These are phyloP conservation scores for Pleurotus salmoneostramineus DNA, from an alignment of 768 basidiomycete genomes.

Conservation along the genomic window DNA sequence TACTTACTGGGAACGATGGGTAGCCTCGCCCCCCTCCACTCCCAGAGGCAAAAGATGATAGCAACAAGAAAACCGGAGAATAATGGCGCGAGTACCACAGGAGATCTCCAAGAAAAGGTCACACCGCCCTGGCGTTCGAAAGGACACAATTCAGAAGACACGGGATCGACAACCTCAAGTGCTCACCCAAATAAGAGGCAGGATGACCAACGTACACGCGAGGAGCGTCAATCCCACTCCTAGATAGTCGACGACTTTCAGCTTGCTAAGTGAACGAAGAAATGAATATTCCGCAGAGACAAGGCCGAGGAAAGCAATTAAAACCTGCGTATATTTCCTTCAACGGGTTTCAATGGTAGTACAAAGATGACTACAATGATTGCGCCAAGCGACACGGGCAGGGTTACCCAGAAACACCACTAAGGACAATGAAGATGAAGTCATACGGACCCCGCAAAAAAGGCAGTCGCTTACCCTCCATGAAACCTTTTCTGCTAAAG, in stretches of 20 bases:
- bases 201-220: conserved; percentile 58
- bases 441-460: neutral
- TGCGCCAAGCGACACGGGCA: conserved; percentile 53
- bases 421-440: conserved; percentile 13
- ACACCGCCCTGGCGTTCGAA: conserved; percentile 53
- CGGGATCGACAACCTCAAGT: neutral
- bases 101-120: conserved; percentile 68
- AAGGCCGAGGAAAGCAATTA: neutral
- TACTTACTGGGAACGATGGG: conserved; percentile 74
- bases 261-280: conserved; percentile 39
- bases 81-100: conserved; percentile 58
- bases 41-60: conserved; percentile 62
- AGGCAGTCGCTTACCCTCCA: conserved; percentile 50
- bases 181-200: conserved; percentile 71
- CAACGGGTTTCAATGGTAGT: conserved; percentile 66
- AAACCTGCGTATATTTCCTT: conserved; percentile 52
- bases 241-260: conserved; percentile 61
- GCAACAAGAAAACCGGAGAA: conserved; percentile 51
- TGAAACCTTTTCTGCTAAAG: conserved; percentile 53
- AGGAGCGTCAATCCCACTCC: conserved; percentile 56
- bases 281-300: neutral
- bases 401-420: conserved; percentile 78
- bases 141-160: neutral
- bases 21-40: conserved; percentile 65
- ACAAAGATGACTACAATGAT: conserved; percentile 56